These are phyloP conservation scores for Takashimella koratensis DNA, from an alignment of 1,284 basidiomycete genomes.

Conservation along the genomic window DNA sequence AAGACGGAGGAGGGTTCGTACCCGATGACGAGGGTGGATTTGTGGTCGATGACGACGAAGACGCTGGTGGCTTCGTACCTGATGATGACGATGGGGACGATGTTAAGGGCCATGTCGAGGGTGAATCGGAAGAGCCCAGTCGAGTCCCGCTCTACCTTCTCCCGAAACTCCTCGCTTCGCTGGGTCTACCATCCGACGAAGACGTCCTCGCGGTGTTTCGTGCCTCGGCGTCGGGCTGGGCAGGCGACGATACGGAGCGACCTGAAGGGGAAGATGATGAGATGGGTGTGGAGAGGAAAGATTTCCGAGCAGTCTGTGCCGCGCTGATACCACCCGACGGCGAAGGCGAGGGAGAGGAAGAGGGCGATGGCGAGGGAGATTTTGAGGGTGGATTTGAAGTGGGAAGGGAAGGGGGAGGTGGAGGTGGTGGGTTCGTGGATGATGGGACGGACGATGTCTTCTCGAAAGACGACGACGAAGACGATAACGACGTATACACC, in stretches of 20 bases:
- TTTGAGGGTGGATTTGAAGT: too few relatives aligned
- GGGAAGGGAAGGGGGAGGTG: slow-evolving; percentile 1
- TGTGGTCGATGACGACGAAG: slow-evolving; percentile 13
- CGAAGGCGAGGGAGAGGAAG: slow-evolving; percentile 14
- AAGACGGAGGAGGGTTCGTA: slow-evolving; percentile 24
- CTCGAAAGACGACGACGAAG: slow-evolving; percentile 20
- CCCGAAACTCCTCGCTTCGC: slow-evolving; percentile 30
- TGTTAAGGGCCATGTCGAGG: slow-evolving; percentile 10
- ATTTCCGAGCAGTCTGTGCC: slow-evolving; percentile 44
- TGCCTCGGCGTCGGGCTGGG: slow-evolving; percentile 43
- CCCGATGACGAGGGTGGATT: slow-evolving; percentile 18
- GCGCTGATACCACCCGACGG: slow-evolving; percentile 41
- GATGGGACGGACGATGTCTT: slow-evolving; percentile 27
- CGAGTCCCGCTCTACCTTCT: slow-evolving; percentile 34
- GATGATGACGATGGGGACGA: slow-evolving; percentile 22
- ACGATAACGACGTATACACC: not conserved
- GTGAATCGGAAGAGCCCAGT: slow-evolving; percentile 16
- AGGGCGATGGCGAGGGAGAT: slow-evolving; percentile 11
- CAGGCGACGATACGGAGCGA: slow-evolving; percentile 17
- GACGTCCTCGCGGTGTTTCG: slow-evolving; percentile 46
- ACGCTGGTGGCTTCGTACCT: slow-evolving; percentile 13
- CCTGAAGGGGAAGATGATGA: slow-evolving; percentile 5
- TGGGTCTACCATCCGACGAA: slow-evolving; percentile 43
- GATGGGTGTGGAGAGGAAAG: slow-evolving; percentile 27
- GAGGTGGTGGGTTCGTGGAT: slow-evolving; percentile 11